Evolutionary conservation across 2,329 filamentous ascomycete species (phyloP).

Genomic region (Fusarium domesticum): DNA sequence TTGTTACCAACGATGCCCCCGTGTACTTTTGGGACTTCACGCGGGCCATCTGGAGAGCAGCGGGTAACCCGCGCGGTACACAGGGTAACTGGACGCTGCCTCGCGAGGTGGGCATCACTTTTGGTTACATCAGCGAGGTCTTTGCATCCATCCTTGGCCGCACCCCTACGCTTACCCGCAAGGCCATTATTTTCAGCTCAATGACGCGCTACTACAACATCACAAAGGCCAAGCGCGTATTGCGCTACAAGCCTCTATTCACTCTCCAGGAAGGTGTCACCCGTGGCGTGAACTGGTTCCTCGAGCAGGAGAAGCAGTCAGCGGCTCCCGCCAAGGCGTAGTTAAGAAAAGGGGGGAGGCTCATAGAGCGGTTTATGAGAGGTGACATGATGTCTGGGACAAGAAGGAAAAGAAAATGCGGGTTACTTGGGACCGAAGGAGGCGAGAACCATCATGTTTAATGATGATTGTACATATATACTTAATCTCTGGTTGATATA

Average conservation of each 20-base stretch:
- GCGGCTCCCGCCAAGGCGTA: slow-evolving; percentile 24
- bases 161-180: slow-evolving; percentile 56
- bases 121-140: slow-evolving; percentile 55
- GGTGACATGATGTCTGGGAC: no score
- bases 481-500: not conserved
- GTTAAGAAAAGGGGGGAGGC: slow-evolving; percentile 2
- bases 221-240: slow-evolving; percentile 65
- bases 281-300: slow-evolving; percentile 52
- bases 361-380: no score
- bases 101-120: slow-evolving; percentile 47
- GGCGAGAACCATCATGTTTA: not conserved
- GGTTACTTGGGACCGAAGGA: not conserved
- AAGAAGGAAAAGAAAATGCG: slow-evolving; percentile 2
- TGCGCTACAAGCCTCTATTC: slow-evolving; percentile 68
- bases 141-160: slow-evolving; percentile 48
- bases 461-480: not conserved
- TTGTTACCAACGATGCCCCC: slow-evolving; percentile 86
- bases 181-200: slow-evolving; percentile 63
- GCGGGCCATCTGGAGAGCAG: slow-evolving; percentile 69
- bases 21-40: slow-evolving; percentile 91
- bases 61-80: slow-evolving; percentile 51
- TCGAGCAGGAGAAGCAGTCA: slow-evolving; percentile 47
- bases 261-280: slow-evolving; percentile 62
- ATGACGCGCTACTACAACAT: slow-evolving; percentile 80
- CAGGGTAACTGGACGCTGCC: slow-evolving; percentile 55